phyloP scores from a whole-genome alignment of 345 rosid species.

The Chamaenerion angustifolium region DNA sequence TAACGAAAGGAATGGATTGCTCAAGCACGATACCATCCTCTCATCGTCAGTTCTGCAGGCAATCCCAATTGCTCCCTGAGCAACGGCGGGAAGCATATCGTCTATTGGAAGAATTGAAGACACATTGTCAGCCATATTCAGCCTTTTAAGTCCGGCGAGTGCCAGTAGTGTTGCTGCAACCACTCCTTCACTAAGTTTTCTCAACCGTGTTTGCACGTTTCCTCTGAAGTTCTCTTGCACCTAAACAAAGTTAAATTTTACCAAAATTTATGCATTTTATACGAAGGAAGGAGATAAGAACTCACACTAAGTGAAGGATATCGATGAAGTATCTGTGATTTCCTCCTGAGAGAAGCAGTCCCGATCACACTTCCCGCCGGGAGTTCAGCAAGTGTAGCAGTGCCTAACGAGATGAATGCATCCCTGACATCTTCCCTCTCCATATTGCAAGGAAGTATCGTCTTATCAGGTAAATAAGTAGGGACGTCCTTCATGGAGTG shows the following conservation, averaged over 20 bases:
- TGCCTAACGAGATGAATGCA: slow-evolving; percentile 64
- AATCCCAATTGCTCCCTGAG: slow-evolving; percentile 98
- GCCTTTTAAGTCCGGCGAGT: slow-evolving; percentile 86
- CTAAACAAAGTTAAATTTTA: slow-evolving; percentile 17
- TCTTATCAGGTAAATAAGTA: slow-evolving; percentile 76
- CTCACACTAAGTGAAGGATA: slow-evolving; percentile 68
- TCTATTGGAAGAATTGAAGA: slow-evolving; percentile 58
- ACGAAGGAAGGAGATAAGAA: not conserved
- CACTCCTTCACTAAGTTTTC: slow-evolving; percentile 71
- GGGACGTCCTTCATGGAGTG: slow-evolving; percentile 99
- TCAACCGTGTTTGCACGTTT: slow-evolving; percentile 85
- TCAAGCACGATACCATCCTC: too few species aligned
- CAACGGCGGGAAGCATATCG: slow-evolving; percentile 99
- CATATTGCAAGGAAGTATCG: slow-evolving; percentile 78
- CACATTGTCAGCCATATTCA: slow-evolving; percentile 81
- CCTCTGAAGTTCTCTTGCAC: slow-evolving; percentile 88
- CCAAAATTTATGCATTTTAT: too few species aligned
- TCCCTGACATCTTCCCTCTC: slow-evolving; percentile 92
- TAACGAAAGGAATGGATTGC: too few species aligned
- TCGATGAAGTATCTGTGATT: slow-evolving; percentile 84
- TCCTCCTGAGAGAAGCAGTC: slow-evolving; percentile 94
- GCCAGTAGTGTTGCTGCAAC: slow-evolving; percentile 90
- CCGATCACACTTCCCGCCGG: slow-evolving; percentile 84
- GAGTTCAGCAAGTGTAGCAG: slow-evolving; percentile 60
- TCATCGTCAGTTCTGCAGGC: slow-evolving; percentile 75